A percentile compares a stretch with the other conserved stretches of the same genome.
Evolutionary conservation across 768 basidiomycete genomes (phyloP).

Genomic region (Lentinus brumalis): DNA sequence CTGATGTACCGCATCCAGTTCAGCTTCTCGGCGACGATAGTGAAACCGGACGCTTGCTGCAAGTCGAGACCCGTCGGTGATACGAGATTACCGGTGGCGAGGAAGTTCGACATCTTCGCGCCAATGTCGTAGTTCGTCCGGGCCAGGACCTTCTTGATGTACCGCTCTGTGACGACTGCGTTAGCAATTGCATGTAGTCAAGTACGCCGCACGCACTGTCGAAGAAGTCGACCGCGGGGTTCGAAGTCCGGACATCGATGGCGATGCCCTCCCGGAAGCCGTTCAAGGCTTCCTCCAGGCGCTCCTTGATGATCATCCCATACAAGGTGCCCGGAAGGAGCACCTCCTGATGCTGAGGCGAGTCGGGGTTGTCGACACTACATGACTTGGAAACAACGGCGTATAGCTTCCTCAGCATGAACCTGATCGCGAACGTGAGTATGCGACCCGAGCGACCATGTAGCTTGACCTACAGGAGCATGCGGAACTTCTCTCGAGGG

Average conservation of each 20-base stretch:
- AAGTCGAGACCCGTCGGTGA: conserved; percentile 95
- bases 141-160: conserved; percentile 72
- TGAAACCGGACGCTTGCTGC: conserved; percentile 98
- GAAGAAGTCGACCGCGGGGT: conserved; percentile 78
- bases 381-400: conserved; percentile 87
- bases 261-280: conserved; percentile 69
- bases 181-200: neutral
- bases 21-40: conserved; percentile 97
- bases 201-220: conserved; percentile 60
- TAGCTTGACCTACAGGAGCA: conserved; percentile 74
- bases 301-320: conserved; percentile 97
- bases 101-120: conserved; percentile 85
- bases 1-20: conserved; percentile 99
- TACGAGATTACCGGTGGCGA: conserved; percentile 95
- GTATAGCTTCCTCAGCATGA: conserved; percentile 97
- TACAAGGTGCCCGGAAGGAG: conserved; percentile 91
- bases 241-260: conserved; percentile 75
- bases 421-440: conserved; percentile 47
- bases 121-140: conserved; percentile 93
- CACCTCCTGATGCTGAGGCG: conserved; percentile 97
- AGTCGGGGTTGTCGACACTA: conserved; percentile 96
- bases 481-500: conserved; percentile 90
- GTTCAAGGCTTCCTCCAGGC: conserved; percentile 86
- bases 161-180: conserved; percentile 58
- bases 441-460: neutral